Percentiles rank a stretch among this genome's conserved stretches.
phyloP scores from a whole-genome alignment of 805 yeast species.

The Diddensiella caesifluorescens region DNA sequence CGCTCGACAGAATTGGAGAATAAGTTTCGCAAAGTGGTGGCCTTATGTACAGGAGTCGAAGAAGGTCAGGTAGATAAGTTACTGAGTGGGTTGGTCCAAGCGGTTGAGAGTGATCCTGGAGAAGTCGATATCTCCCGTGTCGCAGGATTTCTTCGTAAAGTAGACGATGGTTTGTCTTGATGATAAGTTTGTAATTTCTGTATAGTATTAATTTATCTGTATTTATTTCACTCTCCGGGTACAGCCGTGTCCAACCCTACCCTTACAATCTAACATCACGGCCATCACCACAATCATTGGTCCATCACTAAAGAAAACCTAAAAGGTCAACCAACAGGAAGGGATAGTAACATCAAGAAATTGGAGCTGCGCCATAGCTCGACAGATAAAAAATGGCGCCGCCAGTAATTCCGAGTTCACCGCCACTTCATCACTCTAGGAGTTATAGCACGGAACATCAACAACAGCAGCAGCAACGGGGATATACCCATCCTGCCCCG shows the following conservation, averaged over 20 bases:
- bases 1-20: constrained; percentile 55
- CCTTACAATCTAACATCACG: not conserved
- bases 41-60: constrained; percentile 84
- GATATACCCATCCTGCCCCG: constrained; percentile 1
- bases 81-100: constrained; percentile 78
- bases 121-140: constrained; percentile 55
- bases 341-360: no score
- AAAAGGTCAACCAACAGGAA: no score
- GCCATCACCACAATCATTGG: no score
- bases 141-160: constrained; percentile 49
- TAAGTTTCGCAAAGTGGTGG: constrained; percentile 82
- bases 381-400: no score
- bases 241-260: not conserved
- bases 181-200: constrained; percentile 4
- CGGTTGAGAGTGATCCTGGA: constrained; percentile 82
- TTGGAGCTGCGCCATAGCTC: no score
- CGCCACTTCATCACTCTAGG: constrained; percentile 1
- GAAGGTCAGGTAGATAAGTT: constrained; percentile 74
- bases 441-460: constrained; percentile 1
- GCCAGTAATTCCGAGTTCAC: not conserved
- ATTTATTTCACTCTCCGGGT: constrained; percentile 3
- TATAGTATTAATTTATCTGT: constrained; percentile 3
- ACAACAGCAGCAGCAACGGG: not conserved
- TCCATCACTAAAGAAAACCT: no score
- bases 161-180: constrained; percentile 29